These are phyloP conservation scores for Ceriops tagal DNA, from an alignment of 345 rosid genomes.

Conservation along the genomic window DNA sequence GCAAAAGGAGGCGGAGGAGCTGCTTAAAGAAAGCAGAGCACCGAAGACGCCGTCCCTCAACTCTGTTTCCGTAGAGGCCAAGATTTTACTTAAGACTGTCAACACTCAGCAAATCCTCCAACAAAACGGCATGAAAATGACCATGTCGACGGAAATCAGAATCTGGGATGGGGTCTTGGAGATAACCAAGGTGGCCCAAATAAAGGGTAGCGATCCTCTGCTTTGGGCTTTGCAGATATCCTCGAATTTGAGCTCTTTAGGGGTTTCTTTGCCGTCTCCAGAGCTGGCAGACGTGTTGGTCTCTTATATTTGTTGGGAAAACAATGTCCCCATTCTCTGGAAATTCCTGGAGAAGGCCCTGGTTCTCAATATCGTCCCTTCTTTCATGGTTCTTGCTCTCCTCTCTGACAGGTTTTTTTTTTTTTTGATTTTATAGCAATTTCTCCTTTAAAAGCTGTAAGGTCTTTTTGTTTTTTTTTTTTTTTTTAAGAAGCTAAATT, in stretches of 20 bases:
- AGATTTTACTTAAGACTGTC: too few relatives aligned
- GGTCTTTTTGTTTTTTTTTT: neutral
- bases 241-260: slow-evolving; percentile 45
- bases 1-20: too few relatives aligned
- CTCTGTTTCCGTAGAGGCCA: too few relatives aligned
- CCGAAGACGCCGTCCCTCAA: too few relatives aligned
- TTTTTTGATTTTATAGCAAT: slow-evolving; percentile 1
- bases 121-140: neutral
- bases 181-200: slow-evolving; percentile 55
- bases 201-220: slow-evolving; percentile 53
- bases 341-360: slow-evolving; percentile 32
- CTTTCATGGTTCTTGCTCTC: slow-evolving; percentile 23
- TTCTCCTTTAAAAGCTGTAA: neutral
- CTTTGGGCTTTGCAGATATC: slow-evolving; percentile 64
- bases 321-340: slow-evolving; percentile 30
- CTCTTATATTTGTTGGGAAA: slow-evolving; percentile 33
- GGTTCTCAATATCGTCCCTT: slow-evolving; percentile 23
- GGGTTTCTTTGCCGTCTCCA: slow-evolving; percentile 27
- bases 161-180: slow-evolving; percentile 30
- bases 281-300: slow-evolving; percentile 24
- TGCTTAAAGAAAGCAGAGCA: too few relatives aligned
- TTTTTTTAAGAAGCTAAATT: neutral
- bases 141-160: neutral
- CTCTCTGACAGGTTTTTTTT: slow-evolving; percentile 24
- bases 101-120: too few relatives aligned